phyloP scores from a whole-genome alignment of 2,329 filamentous ascomycete genomes.

The Phialophora chinensis region DNA sequence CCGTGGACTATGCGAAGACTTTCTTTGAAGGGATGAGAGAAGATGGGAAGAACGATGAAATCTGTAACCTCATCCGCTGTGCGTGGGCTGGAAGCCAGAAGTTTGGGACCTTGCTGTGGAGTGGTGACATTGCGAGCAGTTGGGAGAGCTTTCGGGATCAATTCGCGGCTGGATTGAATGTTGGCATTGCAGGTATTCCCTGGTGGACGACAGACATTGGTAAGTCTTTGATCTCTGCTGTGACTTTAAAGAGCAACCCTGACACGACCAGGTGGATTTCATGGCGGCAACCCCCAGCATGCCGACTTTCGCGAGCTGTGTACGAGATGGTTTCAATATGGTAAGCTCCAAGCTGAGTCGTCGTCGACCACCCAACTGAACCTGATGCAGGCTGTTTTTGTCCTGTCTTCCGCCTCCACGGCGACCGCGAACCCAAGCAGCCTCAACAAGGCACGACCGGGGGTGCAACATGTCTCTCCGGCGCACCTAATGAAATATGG shows the following conservation, averaged over 20 bases:
- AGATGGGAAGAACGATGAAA: conserved; percentile 55
- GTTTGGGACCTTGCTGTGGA: conserved; percentile 71
- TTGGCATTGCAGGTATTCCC: conserved; percentile 67
- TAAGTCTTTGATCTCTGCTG: conserved; percentile 51
- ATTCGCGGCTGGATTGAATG: conserved; percentile 68
- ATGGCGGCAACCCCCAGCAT: conserved; percentile 66
- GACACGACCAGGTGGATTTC: conserved; percentile 60
- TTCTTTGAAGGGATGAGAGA: conserved; percentile 65
- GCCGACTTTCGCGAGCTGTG: conserved; percentile 66
- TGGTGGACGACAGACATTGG: conserved; percentile 75
- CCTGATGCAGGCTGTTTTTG: conserved; percentile 66
- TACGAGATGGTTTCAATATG: conserved; percentile 74
- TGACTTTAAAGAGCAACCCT: background rate
- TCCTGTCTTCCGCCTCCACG: conserved; percentile 71
- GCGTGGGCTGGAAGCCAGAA: conserved; percentile 66
- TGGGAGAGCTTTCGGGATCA: conserved; percentile 67
- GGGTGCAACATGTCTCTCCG: conserved; percentile 49
- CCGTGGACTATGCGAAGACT: conserved; percentile 61
- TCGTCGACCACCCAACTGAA: conserved; percentile 63
- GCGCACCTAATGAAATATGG: conserved; percentile 69
- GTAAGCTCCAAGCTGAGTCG: conserved; percentile 52
- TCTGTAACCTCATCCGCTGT: conserved; percentile 65
- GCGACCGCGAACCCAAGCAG: conserved; percentile 67
- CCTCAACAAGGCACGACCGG: conserved; percentile 48
- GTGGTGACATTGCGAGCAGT: conserved; percentile 69